Percentiles rank a stretch among this genome's conserved stretches.
phyloP scores from a whole-genome alignment of 1,284 basidiomycete genomes.

The Dichomitus squalens region DNA sequence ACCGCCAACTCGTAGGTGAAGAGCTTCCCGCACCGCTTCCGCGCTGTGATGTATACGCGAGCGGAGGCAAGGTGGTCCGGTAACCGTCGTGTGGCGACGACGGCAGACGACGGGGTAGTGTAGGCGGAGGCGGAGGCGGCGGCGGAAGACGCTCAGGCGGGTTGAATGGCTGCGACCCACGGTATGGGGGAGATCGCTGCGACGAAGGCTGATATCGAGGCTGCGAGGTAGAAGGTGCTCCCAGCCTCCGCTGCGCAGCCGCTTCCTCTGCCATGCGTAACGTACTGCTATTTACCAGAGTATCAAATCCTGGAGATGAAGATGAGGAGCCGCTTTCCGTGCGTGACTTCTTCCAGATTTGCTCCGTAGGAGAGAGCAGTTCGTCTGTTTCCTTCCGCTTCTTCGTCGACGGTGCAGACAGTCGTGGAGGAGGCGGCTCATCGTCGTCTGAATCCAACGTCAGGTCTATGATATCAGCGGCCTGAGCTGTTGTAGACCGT shows the following conservation, averaged over 20 bases:
- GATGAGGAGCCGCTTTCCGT: conserved; percentile 37
- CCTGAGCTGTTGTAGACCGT: conserved; percentile 32
- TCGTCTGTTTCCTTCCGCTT: conserved; percentile 62
- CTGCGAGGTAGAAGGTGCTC: conserved; percentile 10
- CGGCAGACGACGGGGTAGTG: conserved; percentile 12
- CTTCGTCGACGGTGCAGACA: conserved; percentile 17
- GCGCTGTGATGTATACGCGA: conserved; percentile 18
- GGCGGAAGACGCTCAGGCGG: conserved; percentile 1
- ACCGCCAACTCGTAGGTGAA: conserved; percentile 27
- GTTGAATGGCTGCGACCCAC: conserved; percentile 16
- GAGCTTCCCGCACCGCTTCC: conserved; percentile 19
- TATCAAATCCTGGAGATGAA: conserved; percentile 11
- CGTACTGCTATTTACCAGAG: conserved; percentile 1
- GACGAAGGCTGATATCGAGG: conserved; percentile 17
- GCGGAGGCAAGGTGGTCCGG: conserved; percentile 13
- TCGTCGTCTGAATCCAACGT: conserved; percentile 79
- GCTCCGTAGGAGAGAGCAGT: conserved; percentile 56
- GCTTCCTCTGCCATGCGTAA: conserved; percentile 7
- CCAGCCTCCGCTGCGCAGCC: neutral
- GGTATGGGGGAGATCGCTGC: conserved; percentile 5
- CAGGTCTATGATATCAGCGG: conserved; percentile 71
- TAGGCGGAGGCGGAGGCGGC: conserved; percentile 8
- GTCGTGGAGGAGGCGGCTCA: conserved; percentile 34
- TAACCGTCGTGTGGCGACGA: conserved; percentile 13
- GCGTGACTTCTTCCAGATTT: conserved; percentile 74